These are phyloP conservation scores for Lactarius akahatsu DNA, from an alignment of 768 basidiomycete genomes.

Conservation along the genomic window DNA sequence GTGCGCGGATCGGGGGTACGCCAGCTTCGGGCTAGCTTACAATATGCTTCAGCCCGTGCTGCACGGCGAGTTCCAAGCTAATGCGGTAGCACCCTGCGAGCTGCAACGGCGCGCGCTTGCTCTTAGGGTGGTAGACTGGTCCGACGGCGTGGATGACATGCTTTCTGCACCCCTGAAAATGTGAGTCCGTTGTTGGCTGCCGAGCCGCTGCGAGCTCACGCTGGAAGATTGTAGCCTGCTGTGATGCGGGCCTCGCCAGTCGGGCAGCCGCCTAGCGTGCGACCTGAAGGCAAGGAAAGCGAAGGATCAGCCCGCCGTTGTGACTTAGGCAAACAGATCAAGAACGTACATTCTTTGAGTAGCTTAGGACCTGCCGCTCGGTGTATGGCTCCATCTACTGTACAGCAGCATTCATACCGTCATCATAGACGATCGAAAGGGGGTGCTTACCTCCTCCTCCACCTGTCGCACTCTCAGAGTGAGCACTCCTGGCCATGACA, in stretches of 20 bases:
- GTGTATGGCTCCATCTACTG: slow-evolving; percentile 86
- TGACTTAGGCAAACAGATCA: not conserved
- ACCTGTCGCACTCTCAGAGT: slow-evolving; percentile 41
- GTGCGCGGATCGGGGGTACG: not conserved
- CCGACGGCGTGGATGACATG: slow-evolving; percentile 83
- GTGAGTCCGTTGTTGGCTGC: not conserved
- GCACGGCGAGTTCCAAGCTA: slow-evolving; percentile 60
- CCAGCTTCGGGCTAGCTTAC: slow-evolving; percentile 42
- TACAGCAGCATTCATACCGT: not conserved
- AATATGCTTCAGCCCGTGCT: slow-evolving; percentile 60
- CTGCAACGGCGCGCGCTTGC: slow-evolving; percentile 48
- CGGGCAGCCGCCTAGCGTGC: slow-evolving; percentile 60
- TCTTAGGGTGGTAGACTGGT: slow-evolving; percentile 54
- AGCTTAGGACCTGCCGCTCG: slow-evolving; percentile 66
- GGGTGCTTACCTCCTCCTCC: slow-evolving; percentile 67
- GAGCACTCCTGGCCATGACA: not conserved
- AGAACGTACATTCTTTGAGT: slow-evolving; percentile 59
- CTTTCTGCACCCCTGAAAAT: slow-evolving; percentile 42
- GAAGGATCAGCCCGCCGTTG: not conserved
- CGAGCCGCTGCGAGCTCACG: slow-evolving; percentile 49
- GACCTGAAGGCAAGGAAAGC: slow-evolving; percentile 39
- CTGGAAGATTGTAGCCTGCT: slow-evolving; percentile 68
- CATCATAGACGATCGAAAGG: not conserved
- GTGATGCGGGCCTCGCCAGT: slow-evolving; percentile 82
- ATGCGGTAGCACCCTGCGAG: slow-evolving; percentile 68